Evolutionary conservation across 768 basidiomycete genomes (phyloP).

Genomic region (Mycena galericulata): DNA sequence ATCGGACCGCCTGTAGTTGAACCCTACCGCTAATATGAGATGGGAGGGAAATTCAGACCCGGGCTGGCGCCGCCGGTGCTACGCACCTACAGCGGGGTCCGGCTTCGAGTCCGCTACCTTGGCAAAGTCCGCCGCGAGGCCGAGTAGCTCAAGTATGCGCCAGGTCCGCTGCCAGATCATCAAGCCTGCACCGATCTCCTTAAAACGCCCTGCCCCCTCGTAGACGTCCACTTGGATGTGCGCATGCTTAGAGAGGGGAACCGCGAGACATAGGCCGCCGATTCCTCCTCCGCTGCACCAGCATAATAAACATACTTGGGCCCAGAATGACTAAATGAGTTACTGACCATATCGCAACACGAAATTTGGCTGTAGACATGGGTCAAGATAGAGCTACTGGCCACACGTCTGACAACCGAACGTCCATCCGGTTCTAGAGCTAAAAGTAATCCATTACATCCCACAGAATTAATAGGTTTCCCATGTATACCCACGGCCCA

Average conservation of each 20-base stretch:
- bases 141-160: conserved; percentile 57
- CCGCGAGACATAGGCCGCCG: conserved; percentile 40
- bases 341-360: conserved; percentile 31
- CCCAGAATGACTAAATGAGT: background rate
- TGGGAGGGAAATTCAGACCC: background rate
- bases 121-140: conserved; percentile 48
- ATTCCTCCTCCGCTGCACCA: conserved; percentile 25
- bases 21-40: conserved; percentile 51
- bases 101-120: conserved; percentile 50
- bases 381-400: background rate
- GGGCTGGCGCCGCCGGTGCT: background rate
- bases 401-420: background rate
- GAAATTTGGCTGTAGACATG: conserved; percentile 23
- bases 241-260: conserved; percentile 52
- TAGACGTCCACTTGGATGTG: conserved; percentile 57
- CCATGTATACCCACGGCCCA: background rate
- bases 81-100: conserved; percentile 44
- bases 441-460: conserved; percentile 5
- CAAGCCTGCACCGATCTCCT: conserved; percentile 63
- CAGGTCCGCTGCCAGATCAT: conserved; percentile 62
- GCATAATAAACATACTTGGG: background rate
- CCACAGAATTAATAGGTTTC: background rate
- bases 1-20: conserved; percentile 61
- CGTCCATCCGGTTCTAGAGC: background rate
- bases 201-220: conserved; percentile 60